Evolutionary conservation across 2,329 filamentous ascomycete genomes (phyloP), one percentile per base, ranked within the genome.

Genomic region (Venturia oleaginea): DNA sequence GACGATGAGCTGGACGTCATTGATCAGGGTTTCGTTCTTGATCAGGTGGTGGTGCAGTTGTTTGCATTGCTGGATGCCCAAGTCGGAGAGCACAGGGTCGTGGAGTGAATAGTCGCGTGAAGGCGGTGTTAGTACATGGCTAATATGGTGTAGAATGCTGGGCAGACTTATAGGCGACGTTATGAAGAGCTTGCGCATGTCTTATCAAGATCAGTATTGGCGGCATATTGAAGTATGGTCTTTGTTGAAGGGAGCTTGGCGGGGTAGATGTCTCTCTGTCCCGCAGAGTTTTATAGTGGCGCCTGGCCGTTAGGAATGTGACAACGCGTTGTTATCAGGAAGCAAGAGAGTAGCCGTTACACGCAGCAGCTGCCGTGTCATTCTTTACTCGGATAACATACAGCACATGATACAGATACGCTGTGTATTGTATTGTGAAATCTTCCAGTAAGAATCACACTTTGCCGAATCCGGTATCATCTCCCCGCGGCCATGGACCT

Each of bases 1-100:
- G 38, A 90, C 71, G 63, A 89, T 83, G 34, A 81, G 74, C 22
- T 81, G 80, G 11, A 83, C 76, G 61, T 81, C 76, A 24, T 76
- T 70, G 19, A 73, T 75, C 42, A 79, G 72, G 17, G 71, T 68
- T 54, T 73, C 68, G 59, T 70, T 70, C 7, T 71, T 66, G 66
- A 73, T 73, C 22, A 80, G 68, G 48, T 73, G 74, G 38, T 73
- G 70, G 63, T 76, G 71, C 30, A 80, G 68, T 63, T 76, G 71
- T 59, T 69, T 67, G 67, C 75, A 78, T 70, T 80, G 78, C 67
- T 75, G 68, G 37, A 73, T 67, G 37, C 78, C 78, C 17, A 75
- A 69, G n/a, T 75, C 70, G 7, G 78, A 74, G 15, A 80, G 72
- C 27, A 71, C 71, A 32, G 78, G 77, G 68, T 80, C 78, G 32